Evolutionary conservation across 352 stramenopile species (phyloP), one percentile per base, ranked within the genome.

Genomic region (Thraustochytrium sp.): DNA sequence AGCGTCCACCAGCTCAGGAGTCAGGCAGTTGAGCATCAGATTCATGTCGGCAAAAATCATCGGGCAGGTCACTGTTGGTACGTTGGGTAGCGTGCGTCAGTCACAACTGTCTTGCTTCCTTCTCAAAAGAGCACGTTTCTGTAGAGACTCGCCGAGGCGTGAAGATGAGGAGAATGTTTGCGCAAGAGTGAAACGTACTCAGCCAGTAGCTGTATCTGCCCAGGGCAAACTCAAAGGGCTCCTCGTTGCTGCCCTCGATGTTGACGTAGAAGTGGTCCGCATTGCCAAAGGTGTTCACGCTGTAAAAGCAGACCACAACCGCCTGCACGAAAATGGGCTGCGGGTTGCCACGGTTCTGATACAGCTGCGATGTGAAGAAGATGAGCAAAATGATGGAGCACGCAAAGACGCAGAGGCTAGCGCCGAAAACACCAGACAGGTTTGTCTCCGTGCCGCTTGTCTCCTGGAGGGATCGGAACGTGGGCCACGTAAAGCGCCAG

Each of bases 171-270:
- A n/a, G n/a, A n/a, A n/a, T n/a, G n/a, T n/a, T n/a, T n/a, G 16
- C 31, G n/a, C 51, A 5, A 16, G 31, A 26, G 26, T 5, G 16
- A 59, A 59, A 59, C 51, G 21, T 59, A 59, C 51, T 26, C 13
- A 72, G 42, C 59, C 59, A 72, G 36, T 44, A 72, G 46, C 42
- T 72, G 59, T 72, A 72, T 11, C 59, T 11, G 34, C 59, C 59
- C 59, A 72, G 36, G 9, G 40, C 40, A 3, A 72, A 72, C 16
- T 72, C 36, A 72, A 72, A 72, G 40, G 16, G 9, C 51, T 59
- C 36, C 26, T 72, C 26, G 29, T 31, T 31, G 36, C n/a, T n/a
- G 13, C 0, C 13, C 21, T 46, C 13, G 0, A 72, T 31, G 8
- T 44, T 46, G 0, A 72, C 26, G 2, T 18, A 29, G 13, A 72